Evolutionary conservation across 805 yeast genomes (phyloP).

Genomic region (Torulaspora franciscae): DNA sequence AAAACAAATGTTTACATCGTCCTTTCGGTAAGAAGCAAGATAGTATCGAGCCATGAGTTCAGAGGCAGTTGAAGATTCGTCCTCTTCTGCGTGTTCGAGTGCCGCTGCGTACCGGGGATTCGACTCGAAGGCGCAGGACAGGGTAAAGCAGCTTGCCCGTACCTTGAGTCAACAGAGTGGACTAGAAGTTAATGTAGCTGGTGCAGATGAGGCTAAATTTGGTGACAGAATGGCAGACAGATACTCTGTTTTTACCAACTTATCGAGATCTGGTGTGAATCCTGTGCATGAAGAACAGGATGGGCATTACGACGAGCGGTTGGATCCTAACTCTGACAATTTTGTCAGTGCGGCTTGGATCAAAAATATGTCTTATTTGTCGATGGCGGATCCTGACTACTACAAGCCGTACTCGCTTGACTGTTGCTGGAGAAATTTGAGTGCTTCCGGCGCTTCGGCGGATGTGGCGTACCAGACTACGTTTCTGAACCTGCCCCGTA

Average conservation of each 20-base stretch:
- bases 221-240: constrained; percentile 1
- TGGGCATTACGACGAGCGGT: constrained; percentile 36
- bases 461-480: constrained; percentile 66
- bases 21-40: too few species aligned
- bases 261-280: constrained; percentile 20
- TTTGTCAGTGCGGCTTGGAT: constrained; percentile 65
- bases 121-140: constrained; percentile 32
- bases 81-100: constrained; percentile 4
- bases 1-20: too few species aligned
- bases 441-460: constrained; percentile 61
- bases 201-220: background rate
- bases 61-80: constrained; percentile 2
- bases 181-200: background rate
- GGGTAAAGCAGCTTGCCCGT: constrained; percentile 39
- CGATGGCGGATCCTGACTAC: constrained; percentile 53
- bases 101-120: constrained; percentile 36
- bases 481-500: constrained; percentile 42
- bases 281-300: constrained; percentile 22
- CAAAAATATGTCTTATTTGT: constrained; percentile 53
- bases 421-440: constrained; percentile 51
- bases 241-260: constrained; percentile 18
- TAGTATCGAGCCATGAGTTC: background rate
- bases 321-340: constrained; percentile 56
- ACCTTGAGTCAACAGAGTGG: constrained; percentile 10
- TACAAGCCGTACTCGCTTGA: constrained; percentile 59